These are phyloP conservation scores for Lentinus brumalis DNA, from an alignment of 768 basidiomycete genomes.

Conservation along the genomic window DNA sequence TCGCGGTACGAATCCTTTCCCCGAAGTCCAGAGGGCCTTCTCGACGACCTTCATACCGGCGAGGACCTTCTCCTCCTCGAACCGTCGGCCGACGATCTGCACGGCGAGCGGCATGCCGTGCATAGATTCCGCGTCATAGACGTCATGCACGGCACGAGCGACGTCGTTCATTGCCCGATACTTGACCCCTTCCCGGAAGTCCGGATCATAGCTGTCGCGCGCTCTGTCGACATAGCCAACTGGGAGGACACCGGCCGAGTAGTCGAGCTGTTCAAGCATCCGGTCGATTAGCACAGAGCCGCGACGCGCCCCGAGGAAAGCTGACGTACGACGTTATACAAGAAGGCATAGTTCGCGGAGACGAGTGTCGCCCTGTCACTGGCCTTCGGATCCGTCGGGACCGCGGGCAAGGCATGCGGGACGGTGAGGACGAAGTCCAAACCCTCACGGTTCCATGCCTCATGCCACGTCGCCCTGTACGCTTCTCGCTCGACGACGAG, in stretches of 20 bases:
- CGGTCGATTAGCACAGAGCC: background rate
- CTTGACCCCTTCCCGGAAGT: constrained; percentile 26
- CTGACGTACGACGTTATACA: constrained; percentile 47
- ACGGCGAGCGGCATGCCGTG: constrained; percentile 48
- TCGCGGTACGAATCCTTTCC: constrained; percentile 12
- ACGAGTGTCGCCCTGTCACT: constrained; percentile 34
- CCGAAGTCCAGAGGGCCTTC: constrained; percentile 18
- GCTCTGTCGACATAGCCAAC: constrained; percentile 40
- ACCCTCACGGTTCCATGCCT: constrained; percentile 25
- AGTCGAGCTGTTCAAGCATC: constrained; percentile 39
- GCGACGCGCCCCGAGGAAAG: background rate
- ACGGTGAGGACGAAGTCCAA: constrained; percentile 43
- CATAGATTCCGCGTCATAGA: constrained; percentile 45
- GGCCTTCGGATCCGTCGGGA: constrained; percentile 32
- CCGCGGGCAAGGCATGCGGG: constrained; percentile 41
- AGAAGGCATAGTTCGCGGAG: constrained; percentile 36
- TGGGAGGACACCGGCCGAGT: constrained; percentile 48
- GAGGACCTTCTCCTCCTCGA: constrained; percentile 51
- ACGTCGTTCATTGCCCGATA: constrained; percentile 36
- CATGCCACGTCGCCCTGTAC: constrained; percentile 28
- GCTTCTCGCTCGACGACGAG: constrained; percentile 28
- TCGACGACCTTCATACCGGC: constrained; percentile 47
- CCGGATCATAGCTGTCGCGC: constrained; percentile 33
- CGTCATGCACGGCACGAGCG: constrained; percentile 41
- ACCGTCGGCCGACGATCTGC: constrained; percentile 44